Percentiles rank a stretch among this genome's conserved stretches.
Conservation (phyloP, 1,284 basidiomycete genomes). For the Microstroma glucosiphilum region DNA sequence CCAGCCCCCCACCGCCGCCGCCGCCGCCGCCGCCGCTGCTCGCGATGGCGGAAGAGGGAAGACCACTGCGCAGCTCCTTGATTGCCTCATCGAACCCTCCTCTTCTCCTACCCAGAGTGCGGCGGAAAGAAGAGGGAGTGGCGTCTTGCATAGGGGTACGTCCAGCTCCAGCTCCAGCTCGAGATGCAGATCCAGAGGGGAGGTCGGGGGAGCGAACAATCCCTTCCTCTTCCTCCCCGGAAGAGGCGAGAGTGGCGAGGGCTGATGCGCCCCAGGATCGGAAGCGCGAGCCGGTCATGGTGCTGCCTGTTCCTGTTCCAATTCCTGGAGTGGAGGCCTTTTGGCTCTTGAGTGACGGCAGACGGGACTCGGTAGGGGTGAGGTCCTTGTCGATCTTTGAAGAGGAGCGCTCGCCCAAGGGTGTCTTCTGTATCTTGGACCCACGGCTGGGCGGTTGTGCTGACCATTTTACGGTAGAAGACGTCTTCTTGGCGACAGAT, state of each 20-base stretch:
- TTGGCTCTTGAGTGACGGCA: no score
- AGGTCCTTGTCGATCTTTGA: conserved; percentile 19
- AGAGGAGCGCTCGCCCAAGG: conserved; percentile 12
- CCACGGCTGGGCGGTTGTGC: no score
- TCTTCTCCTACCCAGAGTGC: conserved; percentile 20
- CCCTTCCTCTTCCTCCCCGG: neutral
- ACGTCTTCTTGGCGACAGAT: conserved; percentile 2
- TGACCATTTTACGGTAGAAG: conserved; percentile 2
- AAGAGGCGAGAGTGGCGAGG: conserved; percentile 3
- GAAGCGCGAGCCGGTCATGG: conserved; percentile 20
- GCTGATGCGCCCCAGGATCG: conserved; percentile 19
- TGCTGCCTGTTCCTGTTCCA: no score
- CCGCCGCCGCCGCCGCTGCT: neutral
- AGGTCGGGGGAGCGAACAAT: no score
- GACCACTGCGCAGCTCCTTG: conserved; percentile 31
- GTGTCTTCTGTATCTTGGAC: no score
- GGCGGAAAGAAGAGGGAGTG: neutral
- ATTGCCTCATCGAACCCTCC: conserved; percentile 39
- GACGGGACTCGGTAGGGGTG: conserved; percentile 20
- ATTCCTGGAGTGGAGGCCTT: neutral
- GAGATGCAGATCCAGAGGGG: neutral
- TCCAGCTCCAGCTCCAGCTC: no score
- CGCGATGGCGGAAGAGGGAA: neutral
- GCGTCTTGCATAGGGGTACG: conserved; percentile 2
- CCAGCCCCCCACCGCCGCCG: neutral